Evolutionary conservation across 176 grass and related monocot genomes (phyloP), one percentile per base, ranked within the genome.

Genomic region (Oryza australiensis): DNA sequence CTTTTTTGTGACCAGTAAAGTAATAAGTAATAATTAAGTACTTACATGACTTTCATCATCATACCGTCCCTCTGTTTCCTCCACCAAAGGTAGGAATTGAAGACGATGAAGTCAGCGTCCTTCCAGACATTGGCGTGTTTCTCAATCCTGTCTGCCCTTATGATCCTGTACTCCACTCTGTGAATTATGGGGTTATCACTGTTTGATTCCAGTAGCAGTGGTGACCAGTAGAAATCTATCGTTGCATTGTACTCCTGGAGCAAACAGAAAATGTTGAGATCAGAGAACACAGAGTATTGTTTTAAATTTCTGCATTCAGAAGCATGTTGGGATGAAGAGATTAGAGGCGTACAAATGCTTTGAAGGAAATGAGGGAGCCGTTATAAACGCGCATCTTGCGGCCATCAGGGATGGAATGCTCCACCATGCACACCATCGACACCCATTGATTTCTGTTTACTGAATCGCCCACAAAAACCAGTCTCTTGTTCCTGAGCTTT

Each of bases 61-160:
- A 90, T 95, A 75, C 85, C 86, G 2, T 81, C 27, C 57, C 18
- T 89, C 67, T 89, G 96, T 75, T 99, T 91, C 71, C 92, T 95
- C 96, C 96, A 99, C 96, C 96, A 99, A 1, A 95, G 82, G 85
- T 97, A 97, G 33, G 94, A 88, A 70, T 97, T 97, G 85, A 97
- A 97, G n/a, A 97, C 86, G 11, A 97, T 82, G 57, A 92, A 70
- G 37, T 97, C 94, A 23, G 94, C 89, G 72, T 92, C 77, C 30
- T 42, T 86, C 94, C 94, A 97, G 42, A 73, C 33, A 51, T 83
- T 79, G 7, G 94, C 92, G 66, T 97, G 94, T 63, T 75, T 88
- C 32, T 94, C 85, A 11, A 97, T 92, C 23, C 83, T 70, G 38
- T 94, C 62, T 30, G 89, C 87, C 63, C 87, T 87, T 79, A 97